A percentile compares a stretch with the other conserved stretches of the same genome.
These are phyloP conservation scores for Austroboletus niveus DNA, from an alignment of 1,284 basidiomycete genomes.

Conservation along the genomic window DNA sequence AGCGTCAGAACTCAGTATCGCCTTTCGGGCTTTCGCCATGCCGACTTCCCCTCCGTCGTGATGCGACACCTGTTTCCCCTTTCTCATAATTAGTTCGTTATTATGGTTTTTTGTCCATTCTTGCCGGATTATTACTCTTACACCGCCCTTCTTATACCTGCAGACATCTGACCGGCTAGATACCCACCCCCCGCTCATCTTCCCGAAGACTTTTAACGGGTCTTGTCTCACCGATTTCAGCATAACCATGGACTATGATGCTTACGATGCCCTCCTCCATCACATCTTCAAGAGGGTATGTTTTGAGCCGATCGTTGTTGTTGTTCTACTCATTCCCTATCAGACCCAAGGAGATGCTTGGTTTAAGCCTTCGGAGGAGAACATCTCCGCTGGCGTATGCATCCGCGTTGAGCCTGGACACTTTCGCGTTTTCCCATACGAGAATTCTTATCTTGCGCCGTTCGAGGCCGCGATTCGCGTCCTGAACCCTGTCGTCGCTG, in stretches of 20 bases:
- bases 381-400: conserved; percentile 56
- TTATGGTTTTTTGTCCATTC: not conserved
- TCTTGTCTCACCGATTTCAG: conserved; percentile 5
- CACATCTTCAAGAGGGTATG: conserved; percentile 31
- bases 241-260: conserved; percentile 35
- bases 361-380: conserved; percentile 50
- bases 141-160: conserved; percentile 25
- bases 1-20: conserved; percentile 16
- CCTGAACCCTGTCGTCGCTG: conserved; percentile 78
- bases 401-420: conserved; percentile 58
- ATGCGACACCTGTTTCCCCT: not conserved
- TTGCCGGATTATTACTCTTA: conserved; percentile 8
- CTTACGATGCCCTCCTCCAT: conserved; percentile 34
- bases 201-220: conserved; percentile 8
- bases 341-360: conserved; percentile 57
- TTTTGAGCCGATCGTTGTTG: not conserved
- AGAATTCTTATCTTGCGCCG: conserved; percentile 61
- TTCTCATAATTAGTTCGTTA: conserved; percentile 11
- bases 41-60: not conserved
- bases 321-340: not conserved
- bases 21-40: not conserved
- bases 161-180: not conserved
- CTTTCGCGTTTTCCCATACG: conserved; percentile 74
- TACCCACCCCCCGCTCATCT: not conserved
- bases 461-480: conserved; percentile 70